Evolutionary conservation across 768 basidiomycete genomes (phyloP), one percentile per base, ranked within the genome.

Genomic region (Leccinum boreale): DNA sequence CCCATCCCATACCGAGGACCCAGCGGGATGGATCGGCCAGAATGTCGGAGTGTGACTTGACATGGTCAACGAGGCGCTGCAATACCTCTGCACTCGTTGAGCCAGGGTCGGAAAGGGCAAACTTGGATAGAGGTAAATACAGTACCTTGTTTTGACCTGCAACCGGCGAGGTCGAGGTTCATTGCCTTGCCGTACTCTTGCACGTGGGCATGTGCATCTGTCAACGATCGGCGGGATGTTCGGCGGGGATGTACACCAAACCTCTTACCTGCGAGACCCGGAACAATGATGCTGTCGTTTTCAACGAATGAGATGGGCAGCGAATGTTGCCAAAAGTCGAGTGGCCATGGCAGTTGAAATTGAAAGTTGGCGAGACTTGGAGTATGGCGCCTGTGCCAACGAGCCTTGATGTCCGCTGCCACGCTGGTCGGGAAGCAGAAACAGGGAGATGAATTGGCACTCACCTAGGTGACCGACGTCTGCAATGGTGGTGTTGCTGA

Each of bases 1-100:
- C 92, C 94, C 95, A 98, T 5, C 95, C 95, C 77, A 89, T 82
- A 11, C 93, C 94, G 63, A 86, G 77, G 44, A 97, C 82, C 92
- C 92, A 97, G 5, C 67, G 74, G 3, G 78, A 74, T 3, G 73
- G 75, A 65, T 90, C 80, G 3, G 78, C 67, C 1, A 74, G 68
- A 6, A 87, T 68, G 39, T 85, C 83, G 0, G 88, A 83, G 53
- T 85, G 82, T 1, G 77, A 70, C 4, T 75, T 65, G 55, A 93
- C 80, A 60, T 87, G 86, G 1, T 70, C 61, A 56, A 84, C 85
- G 33, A 94, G 73, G 1, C 79, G 76, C 4, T 80, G 76, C 14
- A 91, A 70, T 11, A 92, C 78, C 52, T 92, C 92, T 89, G 48
- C 1, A 24, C 14, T 6, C 3, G 19, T 31, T 66, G 39, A 59